These are phyloP conservation scores for Tephrocybe sp. DNA, from an alignment of 768 basidiomycete species.

Conservation along the genomic window DNA sequence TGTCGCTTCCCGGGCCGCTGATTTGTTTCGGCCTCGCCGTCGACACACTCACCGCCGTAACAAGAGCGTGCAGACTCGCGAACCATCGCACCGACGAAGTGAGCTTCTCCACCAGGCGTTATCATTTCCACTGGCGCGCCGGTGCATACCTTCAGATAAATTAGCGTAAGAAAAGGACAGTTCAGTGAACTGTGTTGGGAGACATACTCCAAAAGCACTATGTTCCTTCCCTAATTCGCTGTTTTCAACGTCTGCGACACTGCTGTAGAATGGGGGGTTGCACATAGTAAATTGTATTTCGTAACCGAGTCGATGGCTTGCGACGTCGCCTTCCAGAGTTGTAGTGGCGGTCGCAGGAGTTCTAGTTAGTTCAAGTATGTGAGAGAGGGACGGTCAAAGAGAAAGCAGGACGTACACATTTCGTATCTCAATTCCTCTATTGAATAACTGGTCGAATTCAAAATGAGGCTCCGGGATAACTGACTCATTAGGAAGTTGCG, in stretches of 20 bases:
- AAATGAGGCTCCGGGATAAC: conserved; percentile 6
- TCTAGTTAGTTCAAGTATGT: too few species aligned
- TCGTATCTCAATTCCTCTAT: neutral
- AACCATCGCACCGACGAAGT: conserved; percentile 79
- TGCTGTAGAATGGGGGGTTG: conserved; percentile 95
- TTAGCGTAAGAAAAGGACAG: neutral
- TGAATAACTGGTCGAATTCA: conserved; percentile 16
- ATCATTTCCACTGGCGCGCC: conserved; percentile 90
- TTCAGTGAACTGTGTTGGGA: neutral
- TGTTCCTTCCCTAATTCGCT: conserved; percentile 65
- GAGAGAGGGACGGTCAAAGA: neutral
- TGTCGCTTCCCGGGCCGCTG: neutral
- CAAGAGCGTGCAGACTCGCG: conserved; percentile 36
- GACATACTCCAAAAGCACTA: conserved; percentile 68
- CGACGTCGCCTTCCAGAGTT: too few species aligned
- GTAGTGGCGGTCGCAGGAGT: neutral
- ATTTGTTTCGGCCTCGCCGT: neutral
- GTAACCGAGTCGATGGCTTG: too few species aligned
- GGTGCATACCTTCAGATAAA: conserved; percentile 76
- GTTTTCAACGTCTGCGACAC: conserved; percentile 59
- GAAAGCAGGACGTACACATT: neutral
- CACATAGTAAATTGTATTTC: conserved; percentile 88
- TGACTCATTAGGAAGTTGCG: too few species aligned
- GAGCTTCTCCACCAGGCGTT: conserved; percentile 80
- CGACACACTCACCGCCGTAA: neutral